Conservation (phyloP, 1,139 yeast genomes). For the Kodamaea plutei region DNA sequence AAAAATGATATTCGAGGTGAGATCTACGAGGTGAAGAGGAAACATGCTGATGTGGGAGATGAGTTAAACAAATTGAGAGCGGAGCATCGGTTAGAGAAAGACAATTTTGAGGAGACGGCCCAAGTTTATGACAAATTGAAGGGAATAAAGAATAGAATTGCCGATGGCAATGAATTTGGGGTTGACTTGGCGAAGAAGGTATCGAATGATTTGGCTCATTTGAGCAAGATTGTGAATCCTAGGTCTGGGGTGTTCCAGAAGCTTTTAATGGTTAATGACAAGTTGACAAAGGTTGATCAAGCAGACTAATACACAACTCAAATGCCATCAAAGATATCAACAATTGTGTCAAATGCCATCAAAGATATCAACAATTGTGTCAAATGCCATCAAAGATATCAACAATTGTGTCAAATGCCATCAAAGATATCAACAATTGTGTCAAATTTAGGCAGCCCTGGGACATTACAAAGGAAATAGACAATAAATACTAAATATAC, state of each 20-base stretch:
- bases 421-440: too few relatives aligned
- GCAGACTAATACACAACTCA: slow-evolving; percentile 7
- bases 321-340: too few relatives aligned
- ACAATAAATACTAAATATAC: too few relatives aligned
- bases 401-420: too few relatives aligned
- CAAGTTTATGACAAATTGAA: slow-evolving; percentile 10
- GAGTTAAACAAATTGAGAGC: slow-evolving; percentile 36
- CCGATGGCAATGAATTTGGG: neutral
- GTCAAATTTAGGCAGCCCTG: too few relatives aligned
- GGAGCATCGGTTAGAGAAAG: slow-evolving; percentile 23
- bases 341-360: too few relatives aligned
- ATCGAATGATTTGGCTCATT: slow-evolving; percentile 12
- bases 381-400: too few relatives aligned
- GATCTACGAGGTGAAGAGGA: slow-evolving; percentile 35
- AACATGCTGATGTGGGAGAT: slow-evolving; percentile 37
- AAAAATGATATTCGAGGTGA: slow-evolving; percentile 40
- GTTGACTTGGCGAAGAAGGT: slow-evolving; percentile 6
- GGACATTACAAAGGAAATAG: too few relatives aligned
- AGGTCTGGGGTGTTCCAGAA: slow-evolving; percentile 35
- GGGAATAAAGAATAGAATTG: slow-evolving; percentile 3
- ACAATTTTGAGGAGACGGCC: slow-evolving; percentile 21
- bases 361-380: too few relatives aligned
- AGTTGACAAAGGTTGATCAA: slow-evolving; percentile 24
- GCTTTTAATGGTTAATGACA: slow-evolving; percentile 29
- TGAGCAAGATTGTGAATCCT: slow-evolving; percentile 32